A percentile compares a stretch with the other conserved stretches of the same genome.
These are phyloP conservation scores for Naematelia encephala DNA, from an alignment of 768 basidiomycete species.

Conservation along the genomic window DNA sequence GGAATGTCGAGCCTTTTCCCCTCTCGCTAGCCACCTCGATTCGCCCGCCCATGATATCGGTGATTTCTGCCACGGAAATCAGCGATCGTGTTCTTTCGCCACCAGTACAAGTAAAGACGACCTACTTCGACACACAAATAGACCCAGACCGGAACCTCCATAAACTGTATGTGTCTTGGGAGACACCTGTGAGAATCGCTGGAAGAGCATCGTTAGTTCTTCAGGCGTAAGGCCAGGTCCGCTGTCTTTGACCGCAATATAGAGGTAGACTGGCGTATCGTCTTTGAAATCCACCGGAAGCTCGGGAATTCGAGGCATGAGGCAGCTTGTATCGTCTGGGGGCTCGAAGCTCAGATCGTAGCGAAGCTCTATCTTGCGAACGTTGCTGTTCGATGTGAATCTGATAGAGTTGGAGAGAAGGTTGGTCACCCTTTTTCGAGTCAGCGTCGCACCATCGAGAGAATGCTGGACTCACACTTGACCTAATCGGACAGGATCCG, in stretches of 20 bases:
- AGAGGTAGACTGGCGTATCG: constrained; percentile 49
- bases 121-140: constrained; percentile 52
- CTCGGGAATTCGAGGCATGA: constrained; percentile 34
- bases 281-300: constrained; percentile 19
- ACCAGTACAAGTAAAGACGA: too few species aligned
- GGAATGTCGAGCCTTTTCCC: constrained; percentile 52
- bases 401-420: constrained; percentile 51
- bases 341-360: constrained; percentile 47
- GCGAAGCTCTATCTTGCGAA: constrained; percentile 45
- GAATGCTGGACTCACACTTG: constrained; percentile 42
- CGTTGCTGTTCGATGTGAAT: constrained; percentile 49
- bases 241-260: constrained; percentile 48
- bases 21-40: constrained; percentile 51
- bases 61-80: constrained; percentile 26
- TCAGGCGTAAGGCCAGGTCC: constrained; percentile 52
- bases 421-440: constrained; percentile 45
- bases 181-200: constrained; percentile 52
- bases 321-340: constrained; percentile 43
- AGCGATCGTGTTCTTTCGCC: constrained; percentile 35
- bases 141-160: constrained; percentile 50
- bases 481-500: constrained; percentile 52
- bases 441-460: constrained; percentile 11
- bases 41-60: constrained; percentile 49
- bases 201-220: constrained; percentile 52
- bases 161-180: constrained; percentile 47